These are phyloP conservation scores for Colletotrichum sp. DNA, from an alignment of 2,329 filamentous ascomycete genomes.

Conservation along the genomic window DNA sequence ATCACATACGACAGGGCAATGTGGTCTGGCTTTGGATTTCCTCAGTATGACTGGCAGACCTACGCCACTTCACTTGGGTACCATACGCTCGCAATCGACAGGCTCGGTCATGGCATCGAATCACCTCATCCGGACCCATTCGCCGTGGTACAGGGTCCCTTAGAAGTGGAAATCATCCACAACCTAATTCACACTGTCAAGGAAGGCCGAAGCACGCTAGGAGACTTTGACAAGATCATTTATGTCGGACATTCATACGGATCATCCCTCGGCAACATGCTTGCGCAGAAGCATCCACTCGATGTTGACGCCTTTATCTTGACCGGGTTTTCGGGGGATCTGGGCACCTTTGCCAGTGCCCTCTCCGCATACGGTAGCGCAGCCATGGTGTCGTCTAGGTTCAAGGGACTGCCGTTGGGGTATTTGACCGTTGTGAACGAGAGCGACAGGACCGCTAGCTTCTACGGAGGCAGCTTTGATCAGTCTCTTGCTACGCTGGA, in stretches of 20 bases:
- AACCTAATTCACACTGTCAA: not conserved
- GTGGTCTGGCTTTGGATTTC: not conserved
- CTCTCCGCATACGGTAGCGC: not conserved
- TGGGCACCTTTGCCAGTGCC: not conserved
- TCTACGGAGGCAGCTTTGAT: not conserved
- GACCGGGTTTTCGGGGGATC: accelerated
- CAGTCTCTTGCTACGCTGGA: not conserved
- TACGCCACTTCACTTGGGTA: not conserved
- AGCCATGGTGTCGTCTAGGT: not conserved
- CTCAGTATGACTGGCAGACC: not conserved
- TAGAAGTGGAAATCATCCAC: not conserved
- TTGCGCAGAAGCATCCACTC: not conserved
- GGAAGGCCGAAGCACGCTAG: not conserved
- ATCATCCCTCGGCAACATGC: not conserved
- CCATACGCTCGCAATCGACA: not conserved
- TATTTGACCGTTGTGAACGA: not conserved
- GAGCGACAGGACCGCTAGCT: not conserved
- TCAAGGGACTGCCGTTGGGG: not conserved
- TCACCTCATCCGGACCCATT: not conserved
- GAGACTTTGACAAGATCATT: not conserved
- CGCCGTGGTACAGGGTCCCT: not conserved
- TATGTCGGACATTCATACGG: not conserved
- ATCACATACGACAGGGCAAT: not conserved
- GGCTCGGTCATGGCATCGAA: not conserved
- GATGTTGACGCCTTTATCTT: not conserved